A percentile compares a stretch with the other conserved stretches of the same genome.
Conservation (phyloP, 805 yeast species). For the Phaffomyces opuntiae region DNA sequence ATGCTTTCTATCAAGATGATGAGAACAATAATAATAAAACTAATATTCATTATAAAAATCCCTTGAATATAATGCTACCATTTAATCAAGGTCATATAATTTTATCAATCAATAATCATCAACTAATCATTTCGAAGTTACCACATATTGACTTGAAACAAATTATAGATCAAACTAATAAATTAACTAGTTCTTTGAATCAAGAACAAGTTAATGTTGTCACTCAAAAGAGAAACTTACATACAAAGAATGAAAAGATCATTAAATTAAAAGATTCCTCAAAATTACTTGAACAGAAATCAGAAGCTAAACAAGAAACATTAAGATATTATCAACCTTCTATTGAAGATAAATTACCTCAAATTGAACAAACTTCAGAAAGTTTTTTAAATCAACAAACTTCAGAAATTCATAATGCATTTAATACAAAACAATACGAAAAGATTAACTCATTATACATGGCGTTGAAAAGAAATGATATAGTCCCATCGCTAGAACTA, state of each 20-base stretch:
- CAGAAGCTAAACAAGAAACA: conserved; percentile 1
- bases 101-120: conserved; percentile 13
- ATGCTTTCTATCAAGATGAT: conserved; percentile 12
- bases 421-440: conserved; percentile 24
- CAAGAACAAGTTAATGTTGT: background rate
- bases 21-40: conserved; percentile 9
- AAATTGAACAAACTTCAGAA: conserved; percentile 18
- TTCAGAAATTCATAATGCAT: conserved; percentile 24
- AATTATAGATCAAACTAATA: conserved; percentile 1
- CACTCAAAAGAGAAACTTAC: conserved; percentile 3
- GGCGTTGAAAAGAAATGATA: conserved; percentile 33
- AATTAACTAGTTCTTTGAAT: background rate
- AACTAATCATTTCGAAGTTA: conserved; percentile 10
- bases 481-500: conserved; percentile 43
- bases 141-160: conserved; percentile 8
- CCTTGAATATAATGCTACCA: conserved; percentile 16
- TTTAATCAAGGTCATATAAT: conserved; percentile 13
- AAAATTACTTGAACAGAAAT: conserved; percentile 1
- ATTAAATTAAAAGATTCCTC: background rate
- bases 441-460: conserved; percentile 32
- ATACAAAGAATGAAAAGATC: conserved; percentile 1
- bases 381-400: conserved; percentile 27
- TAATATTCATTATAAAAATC: conserved; percentile 8
- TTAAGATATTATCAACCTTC: conserved; percentile 15
- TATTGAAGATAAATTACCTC: conserved; percentile 4